phyloP scores from a whole-genome alignment of 768 basidiomycete species.

The Lactarius tabidus region DNA sequence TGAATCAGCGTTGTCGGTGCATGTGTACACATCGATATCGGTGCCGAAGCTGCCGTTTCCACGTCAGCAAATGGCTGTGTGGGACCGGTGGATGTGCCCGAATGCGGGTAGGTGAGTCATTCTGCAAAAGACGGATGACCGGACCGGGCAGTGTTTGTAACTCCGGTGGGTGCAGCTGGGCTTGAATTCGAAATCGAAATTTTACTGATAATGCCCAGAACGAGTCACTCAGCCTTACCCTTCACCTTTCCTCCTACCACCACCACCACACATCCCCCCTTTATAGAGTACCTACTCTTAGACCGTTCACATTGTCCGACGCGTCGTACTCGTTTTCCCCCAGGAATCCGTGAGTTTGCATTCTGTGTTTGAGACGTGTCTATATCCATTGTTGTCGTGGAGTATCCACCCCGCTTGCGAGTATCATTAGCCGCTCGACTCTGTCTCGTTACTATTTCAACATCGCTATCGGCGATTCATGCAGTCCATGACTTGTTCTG shows the following conservation, averaged over 20 bases:
- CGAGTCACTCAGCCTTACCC: constrained; percentile 12
- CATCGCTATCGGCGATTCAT: constrained; percentile 19
- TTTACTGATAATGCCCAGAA: constrained; percentile 18
- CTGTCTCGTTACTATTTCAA: constrained; percentile 10
- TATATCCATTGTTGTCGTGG: constrained; percentile 23
- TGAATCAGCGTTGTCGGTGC: constrained; percentile 9
- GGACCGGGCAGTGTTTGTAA: neutral
- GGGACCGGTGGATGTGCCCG: constrained; percentile 11
- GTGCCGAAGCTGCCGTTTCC: constrained; percentile 10
- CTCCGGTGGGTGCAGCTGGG: constrained; percentile 15
- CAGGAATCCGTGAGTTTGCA: constrained; percentile 27
- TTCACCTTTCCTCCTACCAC: constrained; percentile 14
- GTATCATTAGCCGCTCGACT: constrained; percentile 20
- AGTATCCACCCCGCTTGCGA: constrained; percentile 14
- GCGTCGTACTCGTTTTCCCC: constrained; percentile 8
- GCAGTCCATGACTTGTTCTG: constrained; percentile 19
- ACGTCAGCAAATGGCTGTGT: constrained; percentile 3
- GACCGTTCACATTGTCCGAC: constrained; percentile 18
- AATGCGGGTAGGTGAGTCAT: neutral
- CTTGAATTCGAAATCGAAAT: constrained; percentile 23
- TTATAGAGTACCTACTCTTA: neutral
- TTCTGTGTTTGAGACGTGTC: constrained; percentile 27
- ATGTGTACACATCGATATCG: constrained; percentile 5
- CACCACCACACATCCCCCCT: neutral
- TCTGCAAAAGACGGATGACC: neutral